Evolutionary conservation across 257 asterid species (phyloP).

Genomic region (Nyctanthes arbortristis): DNA sequence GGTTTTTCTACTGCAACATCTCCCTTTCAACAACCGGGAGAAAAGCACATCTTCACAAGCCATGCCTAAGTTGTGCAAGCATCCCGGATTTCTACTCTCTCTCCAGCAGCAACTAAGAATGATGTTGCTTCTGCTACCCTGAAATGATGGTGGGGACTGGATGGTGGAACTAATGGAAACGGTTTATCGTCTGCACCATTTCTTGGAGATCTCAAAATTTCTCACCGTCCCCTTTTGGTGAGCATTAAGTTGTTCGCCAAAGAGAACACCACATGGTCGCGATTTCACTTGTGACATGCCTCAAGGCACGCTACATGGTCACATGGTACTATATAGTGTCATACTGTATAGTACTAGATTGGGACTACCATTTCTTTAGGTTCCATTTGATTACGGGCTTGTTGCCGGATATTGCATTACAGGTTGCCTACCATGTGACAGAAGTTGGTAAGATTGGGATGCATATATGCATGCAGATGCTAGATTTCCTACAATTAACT

Average conservation of each 20-base stretch:
- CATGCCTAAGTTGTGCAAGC: constrained; percentile 42
- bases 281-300: too few relatives aligned
- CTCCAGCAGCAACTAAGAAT: constrained; percentile 69
- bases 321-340: too few relatives aligned
- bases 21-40: constrained; percentile 46
- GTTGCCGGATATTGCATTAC: constrained; percentile 83
- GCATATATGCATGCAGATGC: constrained; percentile 72
- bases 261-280: too few relatives aligned
- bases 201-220: constrained; percentile 71
- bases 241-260: constrained; percentile 63
- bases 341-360: too few relatives aligned
- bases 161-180: constrained; percentile 92
- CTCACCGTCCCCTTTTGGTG: constrained; percentile 65
- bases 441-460: constrained; percentile 82
- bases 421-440: constrained; percentile 78
- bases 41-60: constrained; percentile 41
- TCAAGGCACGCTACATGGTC: too few relatives aligned
- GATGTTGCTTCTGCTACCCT: constrained; percentile 59
- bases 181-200: constrained; percentile 71
- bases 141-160: constrained; percentile 73
- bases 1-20: constrained; percentile 55
- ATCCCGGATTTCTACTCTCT: constrained; percentile 4
- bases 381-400: constrained; percentile 87
- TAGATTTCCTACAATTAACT: too few relatives aligned
- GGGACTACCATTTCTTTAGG: constrained; percentile 80